These are phyloP conservation scores for Taphrina betulina DNA, from an alignment of 1,139 yeast genomes.

Conservation along the genomic window DNA sequence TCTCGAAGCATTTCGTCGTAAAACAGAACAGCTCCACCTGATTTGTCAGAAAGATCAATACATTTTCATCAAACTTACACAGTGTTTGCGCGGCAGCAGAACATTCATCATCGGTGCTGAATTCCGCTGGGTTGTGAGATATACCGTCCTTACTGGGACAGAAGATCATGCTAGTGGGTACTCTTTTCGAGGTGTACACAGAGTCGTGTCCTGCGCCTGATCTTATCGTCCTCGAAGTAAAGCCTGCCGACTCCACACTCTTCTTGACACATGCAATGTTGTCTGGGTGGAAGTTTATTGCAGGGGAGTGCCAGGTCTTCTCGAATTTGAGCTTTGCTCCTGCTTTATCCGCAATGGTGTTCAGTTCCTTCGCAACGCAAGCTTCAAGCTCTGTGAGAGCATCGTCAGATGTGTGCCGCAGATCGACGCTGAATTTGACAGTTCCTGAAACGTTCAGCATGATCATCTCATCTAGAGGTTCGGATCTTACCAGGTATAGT, in stretches of 20 bases:
- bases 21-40: background rate
- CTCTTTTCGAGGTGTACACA: conserved; percentile 55
- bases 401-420: conserved; percentile 57
- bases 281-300: conserved; percentile 56
- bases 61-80: background rate
- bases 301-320: conserved; percentile 51
- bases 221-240: background rate
- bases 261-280: conserved; percentile 46
- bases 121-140: conserved; percentile 67
- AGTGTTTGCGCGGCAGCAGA: conserved; percentile 61
- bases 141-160: conserved; percentile 71
- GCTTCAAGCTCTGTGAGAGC: conserved; percentile 48
- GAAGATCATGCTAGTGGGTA: conserved; percentile 74
- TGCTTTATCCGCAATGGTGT: conserved; percentile 45
- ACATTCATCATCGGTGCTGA: conserved; percentile 61
- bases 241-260: background rate
- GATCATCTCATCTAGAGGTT: background rate
- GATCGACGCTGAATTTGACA: conserved; percentile 58
- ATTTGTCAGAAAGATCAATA: background rate
- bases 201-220: conserved; percentile 42
- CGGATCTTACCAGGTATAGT: conserved; percentile 52
- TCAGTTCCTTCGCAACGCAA: conserved; percentile 49
- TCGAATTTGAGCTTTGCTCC: conserved; percentile 50
- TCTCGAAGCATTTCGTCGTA: background rate
- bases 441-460: conserved; percentile 43